These are phyloP conservation scores for Beauveria caledonica DNA, from an alignment of 2,329 filamentous ascomycete genomes.

Conservation along the genomic window DNA sequence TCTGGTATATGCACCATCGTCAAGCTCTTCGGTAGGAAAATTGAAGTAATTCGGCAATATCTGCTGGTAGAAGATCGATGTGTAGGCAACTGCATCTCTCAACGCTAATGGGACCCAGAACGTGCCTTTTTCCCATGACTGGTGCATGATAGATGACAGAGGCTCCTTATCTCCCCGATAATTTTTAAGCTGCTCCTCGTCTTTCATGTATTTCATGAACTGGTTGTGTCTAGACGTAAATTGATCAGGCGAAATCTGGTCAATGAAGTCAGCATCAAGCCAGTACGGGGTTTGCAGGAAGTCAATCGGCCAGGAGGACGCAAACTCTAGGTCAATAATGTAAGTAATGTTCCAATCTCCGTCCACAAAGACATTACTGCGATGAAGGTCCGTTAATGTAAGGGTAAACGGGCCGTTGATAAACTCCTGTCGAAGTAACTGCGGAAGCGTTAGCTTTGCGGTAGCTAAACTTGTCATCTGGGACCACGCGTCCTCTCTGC, in stretches of 20 bases:
- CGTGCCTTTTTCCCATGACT: background rate
- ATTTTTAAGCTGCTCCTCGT: slow-evolving; percentile 1
- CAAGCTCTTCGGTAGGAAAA: background rate
- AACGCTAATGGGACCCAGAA: background rate
- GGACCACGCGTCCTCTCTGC: background rate
- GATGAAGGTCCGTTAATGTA: slow-evolving; percentile 30
- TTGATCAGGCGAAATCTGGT: background rate
- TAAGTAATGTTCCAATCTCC: slow-evolving; percentile 24
- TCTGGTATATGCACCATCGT: background rate
- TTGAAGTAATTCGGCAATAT: background rate
- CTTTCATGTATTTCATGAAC: slow-evolving; percentile 6
- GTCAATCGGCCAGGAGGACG: slow-evolving; percentile 21
- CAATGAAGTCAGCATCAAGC: slow-evolving; percentile 26
- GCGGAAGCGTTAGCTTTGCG: slow-evolving; percentile 16
- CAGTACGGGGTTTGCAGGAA: slow-evolving; percentile 17
- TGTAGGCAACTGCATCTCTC: background rate
- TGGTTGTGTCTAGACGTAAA: slow-evolving; percentile 8
- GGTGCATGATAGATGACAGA: background rate
- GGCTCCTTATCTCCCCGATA: background rate
- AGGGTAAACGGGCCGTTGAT: slow-evolving; percentile 26
- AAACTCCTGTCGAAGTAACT: background rate
- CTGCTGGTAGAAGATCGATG: background rate
- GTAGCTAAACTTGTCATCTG: slow-evolving; percentile 23
- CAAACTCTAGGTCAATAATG: slow-evolving; percentile 28
- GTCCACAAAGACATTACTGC: slow-evolving; percentile 32